phyloP scores from a whole-genome alignment of 805 yeast species.

The Scheffersomyces spartinae region DNA sequence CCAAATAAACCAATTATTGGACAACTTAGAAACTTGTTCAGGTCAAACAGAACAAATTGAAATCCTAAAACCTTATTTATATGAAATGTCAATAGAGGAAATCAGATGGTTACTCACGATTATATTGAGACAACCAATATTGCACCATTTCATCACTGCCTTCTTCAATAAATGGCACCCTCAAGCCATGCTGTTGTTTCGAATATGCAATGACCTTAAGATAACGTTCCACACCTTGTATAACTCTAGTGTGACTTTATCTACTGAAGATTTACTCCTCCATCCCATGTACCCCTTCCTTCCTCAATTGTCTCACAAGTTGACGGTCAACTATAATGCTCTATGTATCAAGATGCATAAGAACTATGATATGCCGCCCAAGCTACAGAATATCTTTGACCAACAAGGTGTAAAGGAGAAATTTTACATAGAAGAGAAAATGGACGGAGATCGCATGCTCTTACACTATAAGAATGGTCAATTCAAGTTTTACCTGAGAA shows the following conservation, averaged over 20 bases:
- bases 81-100: slow-evolving; percentile 48
- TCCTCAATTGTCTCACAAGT: slow-evolving; percentile 65
- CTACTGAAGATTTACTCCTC: slow-evolving; percentile 27
- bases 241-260: slow-evolving; percentile 36
- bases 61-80: slow-evolving; percentile 38
- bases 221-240: slow-evolving; percentile 46
- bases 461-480: slow-evolving; percentile 45
- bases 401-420: slow-evolving; percentile 8
- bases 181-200: slow-evolving; percentile 54
- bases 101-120: slow-evolving; percentile 59
- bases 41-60: slow-evolving; percentile 24
- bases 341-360: slow-evolving; percentile 35
- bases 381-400: slow-evolving; percentile 9
- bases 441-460: slow-evolving; percentile 87
- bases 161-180: slow-evolving; percentile 65
- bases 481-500: slow-evolving; percentile 49
- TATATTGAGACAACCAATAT: slow-evolving; percentile 44
- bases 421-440: slow-evolving; percentile 77
- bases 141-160: slow-evolving; percentile 49
- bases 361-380: slow-evolving; percentile 12
- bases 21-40: slow-evolving; percentile 13
- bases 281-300: slow-evolving; percentile 46
- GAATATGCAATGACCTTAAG: slow-evolving; percentile 54
- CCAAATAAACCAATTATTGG: slow-evolving; percentile 20
- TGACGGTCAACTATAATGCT: slow-evolving; percentile 36